A percentile compares a stretch with the other conserved stretches of the same genome.
These are phyloP conservation scores for Penicillium nucicola DNA, from an alignment of 495 filamentous ascomycete genomes.

Conservation along the genomic window DNA sequence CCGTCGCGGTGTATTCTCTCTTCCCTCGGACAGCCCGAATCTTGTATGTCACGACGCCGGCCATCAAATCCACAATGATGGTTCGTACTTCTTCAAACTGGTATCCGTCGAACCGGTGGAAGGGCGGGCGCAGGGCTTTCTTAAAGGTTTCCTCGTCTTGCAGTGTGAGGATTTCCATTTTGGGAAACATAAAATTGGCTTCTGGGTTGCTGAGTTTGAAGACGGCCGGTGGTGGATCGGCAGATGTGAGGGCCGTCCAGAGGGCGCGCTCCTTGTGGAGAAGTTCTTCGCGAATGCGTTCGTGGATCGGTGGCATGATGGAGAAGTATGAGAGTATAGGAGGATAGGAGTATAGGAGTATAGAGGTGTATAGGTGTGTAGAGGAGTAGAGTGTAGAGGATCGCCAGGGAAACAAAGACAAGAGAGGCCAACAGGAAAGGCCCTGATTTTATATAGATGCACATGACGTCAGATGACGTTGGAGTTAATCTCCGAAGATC, in stretches of 20 bases:
- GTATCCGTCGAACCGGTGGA: slow-evolving; percentile 44
- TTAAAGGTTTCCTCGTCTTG: slow-evolving; percentile 25
- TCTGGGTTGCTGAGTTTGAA: slow-evolving; percentile 35
- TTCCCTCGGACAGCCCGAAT: slow-evolving; percentile 27
- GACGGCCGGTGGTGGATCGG: slow-evolving; percentile 38
- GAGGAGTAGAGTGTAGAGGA: too few relatives aligned
- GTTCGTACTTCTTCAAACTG: slow-evolving; percentile 36
- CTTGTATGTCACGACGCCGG: slow-evolving; percentile 37
- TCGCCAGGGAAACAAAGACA: too few relatives aligned
- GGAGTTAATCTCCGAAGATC: slow-evolving; percentile 11
- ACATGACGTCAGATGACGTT: slow-evolving; percentile 29
- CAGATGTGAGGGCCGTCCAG: slow-evolving; percentile 45
- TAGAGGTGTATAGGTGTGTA: too few relatives aligned
- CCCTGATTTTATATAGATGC: slow-evolving; percentile 18
- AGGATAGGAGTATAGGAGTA: too few relatives aligned
- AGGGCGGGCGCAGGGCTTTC: slow-evolving; percentile 32
- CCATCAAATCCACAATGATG: slow-evolving; percentile 47
- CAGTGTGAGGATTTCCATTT: slow-evolving; percentile 33
- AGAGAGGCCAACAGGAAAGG: neutral
- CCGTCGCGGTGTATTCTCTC: slow-evolving; percentile 28
- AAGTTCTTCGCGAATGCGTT: slow-evolving; percentile 43
- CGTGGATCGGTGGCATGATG: slow-evolving; percentile 41
- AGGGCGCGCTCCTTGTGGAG: slow-evolving; percentile 37
- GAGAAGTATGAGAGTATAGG: neutral
- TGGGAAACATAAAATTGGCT: slow-evolving; percentile 39